Base-by-base conservation (phyloP, 306 rosid genomes). In the Dryas alaskensis region DNA sequence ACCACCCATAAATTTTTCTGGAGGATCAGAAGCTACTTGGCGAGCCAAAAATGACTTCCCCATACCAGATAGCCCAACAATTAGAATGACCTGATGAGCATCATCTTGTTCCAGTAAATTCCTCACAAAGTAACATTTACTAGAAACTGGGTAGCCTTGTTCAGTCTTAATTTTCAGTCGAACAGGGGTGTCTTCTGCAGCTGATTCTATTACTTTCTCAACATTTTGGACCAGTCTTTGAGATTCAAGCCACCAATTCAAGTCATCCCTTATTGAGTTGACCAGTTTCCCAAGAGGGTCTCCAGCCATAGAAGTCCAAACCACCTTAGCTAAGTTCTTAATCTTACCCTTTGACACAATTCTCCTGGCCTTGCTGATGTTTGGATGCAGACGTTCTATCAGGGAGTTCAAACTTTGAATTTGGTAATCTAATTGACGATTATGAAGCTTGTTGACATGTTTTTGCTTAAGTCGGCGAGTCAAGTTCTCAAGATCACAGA, bases 11-110 rank as follows among this genome's bases (percentile, higher is more conserved):
- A 79, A 73, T 59, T 76, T 59, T 13, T 52, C 68, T 2, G 82
- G 82, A 19, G 78, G 78, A 50, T 66, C 70, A 48, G 73, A 79
- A 50, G 74, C 78, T 52, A 73, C 82, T 58, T 79, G 82, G 14
- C 82, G 70, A 25, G 78, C 75, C 74, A 79, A 48, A 69, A 67
- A 73, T 14, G 78, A 79, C 39, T 79, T 79, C 55, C 82, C 82
- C 17, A 79, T 79, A 58, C 78, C 82, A 9, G 82, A 79, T 67
- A 79, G 51, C 37, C 82, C 78, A 22, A 79, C 78, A 31, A 79
- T 65, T 1, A 79, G 59, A 73, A 79, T 67, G 45, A 79, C 75
- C 11, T 10, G 25, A 58, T 73, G 69, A 5, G 55, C 49, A 50
- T 39, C 49, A 40, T 50, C 70, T 25, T 60, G 77, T 49, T 79